Evolutionary conservation across 2,329 filamentous ascomycete species (phyloP), one percentile per base, ranked within the genome.

Genomic region (Didymella lethalis): DNA sequence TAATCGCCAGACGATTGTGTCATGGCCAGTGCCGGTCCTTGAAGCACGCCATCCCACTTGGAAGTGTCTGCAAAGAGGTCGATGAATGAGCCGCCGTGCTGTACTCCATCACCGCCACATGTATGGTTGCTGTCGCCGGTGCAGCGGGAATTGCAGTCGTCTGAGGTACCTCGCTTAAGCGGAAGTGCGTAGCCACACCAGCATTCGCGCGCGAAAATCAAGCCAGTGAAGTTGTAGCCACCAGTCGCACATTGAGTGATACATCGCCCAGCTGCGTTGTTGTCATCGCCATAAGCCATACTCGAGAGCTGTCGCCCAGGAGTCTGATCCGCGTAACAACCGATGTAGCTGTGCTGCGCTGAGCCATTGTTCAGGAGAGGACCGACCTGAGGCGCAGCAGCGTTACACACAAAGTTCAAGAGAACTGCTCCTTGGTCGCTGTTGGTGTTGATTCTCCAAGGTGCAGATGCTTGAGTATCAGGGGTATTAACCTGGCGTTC

Each of bases 251-350:
- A 85, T 1, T 78, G 71, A 0, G 70, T 71, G 38, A 85, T 82
- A 49, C 83, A 86, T 62, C 75, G 72, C 25, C 75, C 74, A 25
- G 78, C 81, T 2, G 81, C 81, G 71, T 78, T 83, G 14, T 68
- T 71, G 10, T 23, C 47, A n/a, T 75, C 71, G n/a, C 75, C 72
- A 40, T 81, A 80, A 0, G 83, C 57, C 61, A 80, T 77, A 3
- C 61, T 74, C 1, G 79, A 66, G 1, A 87, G 75, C 64, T 86
- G 84, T 11, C 84, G 80, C 12, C 78, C 80, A 0, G 84, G 84
- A 44, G 84, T 86, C 59, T 84, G 85, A 63, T 87, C 85, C 47
- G 79, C 79, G 73, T 77, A 86, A 70, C 85, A 87, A 3, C 85
- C 85, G 1, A 79, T 64, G 56, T 87, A 87, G 11, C 80, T 78